Percentiles rank a stretch among this genome's conserved stretches.
Evolutionary conservation across 768 basidiomycete genomes (phyloP).

Genomic region (Imleria badia): DNA sequence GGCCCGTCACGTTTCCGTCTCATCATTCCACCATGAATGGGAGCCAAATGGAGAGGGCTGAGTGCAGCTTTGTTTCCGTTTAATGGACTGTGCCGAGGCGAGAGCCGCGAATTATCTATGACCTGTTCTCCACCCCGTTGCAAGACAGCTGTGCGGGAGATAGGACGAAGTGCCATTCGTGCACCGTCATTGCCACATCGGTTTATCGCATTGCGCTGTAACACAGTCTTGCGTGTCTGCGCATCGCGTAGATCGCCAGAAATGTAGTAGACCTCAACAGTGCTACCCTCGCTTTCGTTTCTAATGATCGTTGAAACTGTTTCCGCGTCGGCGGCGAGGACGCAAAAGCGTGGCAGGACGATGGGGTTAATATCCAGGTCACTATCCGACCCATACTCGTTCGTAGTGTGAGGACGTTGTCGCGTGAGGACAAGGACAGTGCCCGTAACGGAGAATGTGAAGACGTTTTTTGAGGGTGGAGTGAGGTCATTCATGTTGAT

Average conservation of each 20-base stretch:
- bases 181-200: conserved; percentile 63
- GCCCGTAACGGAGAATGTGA: conserved; percentile 67
- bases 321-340: conserved; percentile 67
- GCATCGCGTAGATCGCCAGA: conserved; percentile 57
- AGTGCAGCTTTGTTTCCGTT: conserved; percentile 16
- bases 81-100: conserved; percentile 22
- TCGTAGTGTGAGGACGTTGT: conserved; percentile 25
- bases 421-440: conserved; percentile 60
- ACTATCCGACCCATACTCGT: conserved; percentile 21
- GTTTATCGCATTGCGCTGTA: conserved; percentile 58
- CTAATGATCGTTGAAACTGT: conserved; percentile 54
- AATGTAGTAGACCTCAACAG: conserved; percentile 62
- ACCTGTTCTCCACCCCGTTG: conserved; percentile 21
- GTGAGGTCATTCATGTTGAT: conserved; percentile 79
- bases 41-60: conserved; percentile 11
- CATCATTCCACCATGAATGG: conserved; percentile 32
- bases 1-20: conserved; percentile 52
- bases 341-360: conserved; percentile 64
- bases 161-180: conserved; percentile 52
- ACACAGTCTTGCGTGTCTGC: conserved; percentile 61
- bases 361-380: conserved; percentile 50
- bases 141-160: conserved; percentile 24
- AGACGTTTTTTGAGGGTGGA: conserved; percentile 59
- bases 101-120: conserved; percentile 20
- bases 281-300: conserved; percentile 53